Evolutionary conservation across 306 rosid species (phyloP), one percentile per base, ranked within the genome.

Genomic region (Fragaria nilgerrensis): DNA sequence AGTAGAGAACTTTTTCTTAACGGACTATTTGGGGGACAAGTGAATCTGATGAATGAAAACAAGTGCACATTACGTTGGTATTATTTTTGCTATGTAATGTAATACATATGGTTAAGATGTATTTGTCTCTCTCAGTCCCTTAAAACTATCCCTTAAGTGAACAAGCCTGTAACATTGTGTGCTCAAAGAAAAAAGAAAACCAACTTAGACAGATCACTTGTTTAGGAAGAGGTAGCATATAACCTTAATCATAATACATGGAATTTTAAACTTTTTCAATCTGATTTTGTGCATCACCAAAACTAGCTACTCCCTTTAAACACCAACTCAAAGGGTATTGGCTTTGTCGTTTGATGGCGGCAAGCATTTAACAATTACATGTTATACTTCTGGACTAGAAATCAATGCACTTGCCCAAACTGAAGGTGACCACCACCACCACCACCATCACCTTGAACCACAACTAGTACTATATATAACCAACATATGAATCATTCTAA

Each of bases 401-500:
- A 36, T 65, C 47, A 70, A 73, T 22, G 77, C 47, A 27, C 47
- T 55, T 22, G 52, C 23, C 37, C 39, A 62, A 62, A 29, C 36
- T 29, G 17, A 55, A 73, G 67, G 41, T 53, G 49, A 37, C 66
- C 76, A 59, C 32, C 25, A 23, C 65, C 64, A 62, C 39, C 66
- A 12, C 20, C 39, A 61, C 39, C 67, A 25, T 37, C 20, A 29
- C 36, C 65, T 23, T 25, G 19, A 59, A 27, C 68, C 65, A 25
- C 7, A 23, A 14, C n/a, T 29, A 59, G 9, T 62, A 27, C 67
- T 62, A 15, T 13, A 14, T 62, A 15, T 13, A 14, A 62, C 68
- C 10, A 62, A 62, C 41, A 34, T 5, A 59, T 8, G 47, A 39
- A 79, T 82, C 81, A 88, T 90, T 78, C 88, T 80, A 27, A 62